phyloP scores from a whole-genome alignment of 768 basidiomycete genomes.

The Termitomyces sp. region DNA sequence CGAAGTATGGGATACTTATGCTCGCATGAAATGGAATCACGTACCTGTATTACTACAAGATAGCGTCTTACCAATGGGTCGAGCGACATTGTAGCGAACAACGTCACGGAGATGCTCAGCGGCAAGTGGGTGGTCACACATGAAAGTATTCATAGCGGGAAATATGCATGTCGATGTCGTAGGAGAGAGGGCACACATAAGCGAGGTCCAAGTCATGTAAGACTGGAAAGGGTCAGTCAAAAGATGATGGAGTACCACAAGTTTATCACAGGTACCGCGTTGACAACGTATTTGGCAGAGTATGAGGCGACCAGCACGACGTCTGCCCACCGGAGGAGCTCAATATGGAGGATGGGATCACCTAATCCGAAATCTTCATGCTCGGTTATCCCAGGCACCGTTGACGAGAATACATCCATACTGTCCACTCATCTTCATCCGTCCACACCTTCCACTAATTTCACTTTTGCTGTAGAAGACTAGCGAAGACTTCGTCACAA shows the following conservation, averaged over 20 bases:
- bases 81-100: constrained; percentile 74
- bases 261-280: constrained; percentile 89
- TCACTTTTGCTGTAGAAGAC: constrained; percentile 64
- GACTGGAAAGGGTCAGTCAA: neutral
- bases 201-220: constrained; percentile 49
- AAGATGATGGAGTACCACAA: constrained; percentile 45
- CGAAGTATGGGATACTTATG: neutral
- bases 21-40: constrained; percentile 15
- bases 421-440: constrained; percentile 91
- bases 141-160: constrained; percentile 98
- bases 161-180: constrained; percentile 86
- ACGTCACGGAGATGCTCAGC: constrained; percentile 76
- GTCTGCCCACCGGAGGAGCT: constrained; percentile 92
- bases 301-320: constrained; percentile 93
- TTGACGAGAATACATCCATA: constrained; percentile 22
- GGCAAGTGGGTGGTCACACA: constrained; percentile 95
- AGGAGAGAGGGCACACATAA: constrained; percentile 80
- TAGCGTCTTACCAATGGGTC: constrained; percentile 82
- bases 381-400: neutral
- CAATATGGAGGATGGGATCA: constrained; percentile 94
- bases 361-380: constrained; percentile 62
- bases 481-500: constrained; percentile 73
- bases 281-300: constrained; percentile 89
- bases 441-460: constrained; percentile 70
- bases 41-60: constrained; percentile 91